Evolutionary conservation across 495 filamentous ascomycete species (phyloP).

Genomic region (Neurospora africana): DNA sequence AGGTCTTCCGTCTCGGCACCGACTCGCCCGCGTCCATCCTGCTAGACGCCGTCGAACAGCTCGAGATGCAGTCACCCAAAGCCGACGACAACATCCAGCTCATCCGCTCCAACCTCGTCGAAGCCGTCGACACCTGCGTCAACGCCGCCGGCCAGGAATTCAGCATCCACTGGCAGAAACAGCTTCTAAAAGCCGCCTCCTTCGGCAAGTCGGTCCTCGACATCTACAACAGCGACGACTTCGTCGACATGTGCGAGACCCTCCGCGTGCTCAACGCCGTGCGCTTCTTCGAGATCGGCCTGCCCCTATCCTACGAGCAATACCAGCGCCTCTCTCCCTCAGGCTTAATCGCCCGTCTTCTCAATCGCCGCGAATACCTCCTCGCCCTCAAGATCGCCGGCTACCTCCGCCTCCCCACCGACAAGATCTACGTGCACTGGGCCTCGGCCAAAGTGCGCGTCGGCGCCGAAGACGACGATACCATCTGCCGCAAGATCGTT

Average conservation of each 20-base stretch:
- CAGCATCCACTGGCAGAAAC: constrained; percentile 84
- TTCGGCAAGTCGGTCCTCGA: constrained; percentile 96
- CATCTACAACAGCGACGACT: constrained; percentile 93
- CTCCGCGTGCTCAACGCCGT: constrained; percentile 86
- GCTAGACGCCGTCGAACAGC: constrained; percentile 80
- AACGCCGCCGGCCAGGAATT: constrained; percentile 89
- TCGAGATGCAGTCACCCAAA: constrained; percentile 90
- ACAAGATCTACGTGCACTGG: constrained; percentile 93
- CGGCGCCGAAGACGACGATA: constrained; percentile 76
- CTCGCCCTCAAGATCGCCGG: constrained; percentile 84
- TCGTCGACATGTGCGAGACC: constrained; percentile 96
- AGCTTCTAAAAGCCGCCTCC: constrained; percentile 85
- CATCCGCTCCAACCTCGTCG: constrained; percentile 72
- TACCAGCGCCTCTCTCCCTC: constrained; percentile 78
- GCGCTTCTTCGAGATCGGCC: constrained; percentile 78
- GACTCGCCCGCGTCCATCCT: constrained; percentile 74
- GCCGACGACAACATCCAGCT: constrained; percentile 96
- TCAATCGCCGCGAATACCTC: constrained; percentile 83
- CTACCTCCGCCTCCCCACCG: constrained; percentile 76
- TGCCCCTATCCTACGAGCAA: constrained; percentile 90
- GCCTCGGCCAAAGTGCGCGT: constrained; percentile 85
- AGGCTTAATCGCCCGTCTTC: constrained; percentile 69
- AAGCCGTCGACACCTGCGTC: constrained; percentile 87
- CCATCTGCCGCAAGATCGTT: constrained; percentile 78
- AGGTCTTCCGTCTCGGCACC: constrained; percentile 80